A percentile compares a stretch with the other conserved stretches of the same genome.
Conservation (phyloP, 2,329 filamentous ascomycete species). For the Dothideomycetes sp. region DNA sequence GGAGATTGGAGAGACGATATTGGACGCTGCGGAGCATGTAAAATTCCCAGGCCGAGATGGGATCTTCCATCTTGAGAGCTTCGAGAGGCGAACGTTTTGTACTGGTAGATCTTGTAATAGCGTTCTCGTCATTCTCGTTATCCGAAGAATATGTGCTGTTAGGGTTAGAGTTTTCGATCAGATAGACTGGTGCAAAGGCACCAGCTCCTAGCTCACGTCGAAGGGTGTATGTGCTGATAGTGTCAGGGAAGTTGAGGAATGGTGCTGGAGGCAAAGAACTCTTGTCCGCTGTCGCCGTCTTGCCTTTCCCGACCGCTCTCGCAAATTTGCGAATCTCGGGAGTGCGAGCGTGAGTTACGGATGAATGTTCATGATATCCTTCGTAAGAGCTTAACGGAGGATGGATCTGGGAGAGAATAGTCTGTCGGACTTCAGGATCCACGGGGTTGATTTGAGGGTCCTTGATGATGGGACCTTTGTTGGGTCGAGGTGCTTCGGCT, state of each 20-base stretch:
- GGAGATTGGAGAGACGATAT: conserved; percentile 57
- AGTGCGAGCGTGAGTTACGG: conserved; percentile 55
- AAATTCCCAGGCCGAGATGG: conserved; percentile 88
- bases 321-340: conserved; percentile 73
- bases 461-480: conserved; percentile 65
- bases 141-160: conserved; percentile 18
- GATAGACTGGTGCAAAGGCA: conserved; percentile 90
- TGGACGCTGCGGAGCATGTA: conserved; percentile 84
- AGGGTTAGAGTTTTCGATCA: conserved; percentile 57
- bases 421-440: conserved; percentile 61
- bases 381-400: conserved; percentile 65
- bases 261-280: conserved; percentile 54
- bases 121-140: conserved; percentile 35
- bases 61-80: conserved; percentile 89
- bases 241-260: conserved; percentile 57
- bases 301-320: conserved; percentile 53
- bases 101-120: conserved; percentile 27
- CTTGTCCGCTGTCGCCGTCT: conserved; percentile 47
- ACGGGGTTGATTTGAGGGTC: conserved; percentile 85
- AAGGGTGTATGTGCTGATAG: conserved; percentile 61
- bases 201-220: conserved; percentile 83
- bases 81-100: conserved; percentile 55
- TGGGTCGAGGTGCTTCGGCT: conserved; percentile 22
- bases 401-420: conserved; percentile 65
- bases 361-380: conserved; percentile 68